phyloP scores from a whole-genome alignment of 1,139 yeast species.

The Magnusiomyces fungicola region DNA sequence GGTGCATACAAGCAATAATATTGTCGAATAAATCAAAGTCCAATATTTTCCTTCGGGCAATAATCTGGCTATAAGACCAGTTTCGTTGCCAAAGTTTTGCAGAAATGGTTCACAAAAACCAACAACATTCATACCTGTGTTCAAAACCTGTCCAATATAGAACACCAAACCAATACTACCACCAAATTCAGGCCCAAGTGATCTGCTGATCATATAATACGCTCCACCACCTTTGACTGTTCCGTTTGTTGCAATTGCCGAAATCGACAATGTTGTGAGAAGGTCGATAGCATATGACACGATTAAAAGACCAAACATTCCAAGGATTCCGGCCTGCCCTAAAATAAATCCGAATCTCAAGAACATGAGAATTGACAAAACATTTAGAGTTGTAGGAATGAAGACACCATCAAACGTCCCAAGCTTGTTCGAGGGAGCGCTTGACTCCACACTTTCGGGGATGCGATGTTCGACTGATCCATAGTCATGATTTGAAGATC shows the following conservation, averaged over 20 bases:
- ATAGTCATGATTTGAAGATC: no score
- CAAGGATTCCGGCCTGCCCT: conserved; percentile 70
- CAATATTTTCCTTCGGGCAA: conserved; percentile 54
- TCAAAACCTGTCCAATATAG: conserved; percentile 68
- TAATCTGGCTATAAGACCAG: conserved; percentile 49
- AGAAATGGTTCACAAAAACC: conserved; percentile 72
- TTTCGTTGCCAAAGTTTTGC: conserved; percentile 50
- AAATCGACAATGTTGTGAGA: conserved; percentile 62
- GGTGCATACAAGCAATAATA: conserved; percentile 63
- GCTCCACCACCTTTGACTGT: conserved; percentile 84
- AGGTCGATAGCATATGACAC: conserved; percentile 58
- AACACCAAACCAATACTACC: conserved; percentile 79
- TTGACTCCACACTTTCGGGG: no score
- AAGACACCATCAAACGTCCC: conserved; percentile 47
- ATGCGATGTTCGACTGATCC: no score
- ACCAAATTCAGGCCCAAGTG: conserved; percentile 77
- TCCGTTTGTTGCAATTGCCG: conserved; percentile 79
- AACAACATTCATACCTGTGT: conserved; percentile 69
- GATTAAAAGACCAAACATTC: conserved; percentile 41
- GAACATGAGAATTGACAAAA: conserved; percentile 70
- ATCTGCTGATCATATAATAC: conserved; percentile 71
- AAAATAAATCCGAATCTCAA: conserved; percentile 70
- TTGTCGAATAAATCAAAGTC: conserved; percentile 56
- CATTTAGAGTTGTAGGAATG: conserved; percentile 69
- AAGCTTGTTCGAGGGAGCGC: conserved; percentile 26